Base-by-base conservation (phyloP, 1,284 basidiomycete genomes). In the Grifola frondosa region DNA sequence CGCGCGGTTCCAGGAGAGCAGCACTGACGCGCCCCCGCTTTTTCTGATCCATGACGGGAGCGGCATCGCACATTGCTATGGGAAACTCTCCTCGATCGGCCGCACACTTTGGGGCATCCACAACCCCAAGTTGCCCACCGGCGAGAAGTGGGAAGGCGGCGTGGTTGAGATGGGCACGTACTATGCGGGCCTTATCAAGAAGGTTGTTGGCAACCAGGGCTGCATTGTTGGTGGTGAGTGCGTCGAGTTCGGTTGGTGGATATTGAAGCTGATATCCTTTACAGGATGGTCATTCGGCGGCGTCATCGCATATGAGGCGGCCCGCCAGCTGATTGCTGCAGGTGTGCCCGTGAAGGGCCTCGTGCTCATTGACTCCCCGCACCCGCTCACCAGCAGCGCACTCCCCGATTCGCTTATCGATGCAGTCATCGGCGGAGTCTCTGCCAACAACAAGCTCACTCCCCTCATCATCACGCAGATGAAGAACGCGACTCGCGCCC, bases 251-350 rank as follows among this genome's bases (percentile, higher is more conserved):
- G 3, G 32, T 13, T 4, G 4, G 11, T 37, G 24, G 17, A 42
- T 33, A 26, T 37, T 33, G 16, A 41, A 12, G 13, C 33, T 50
- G n/a, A 30, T 22, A 25, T 10, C 20, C 16, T 24, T 29, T 11
- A 6, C 46, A 84, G 84, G 85, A 0, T 88, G 86, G 84, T 88
- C 85, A 5, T 85, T 88, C 55, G 85, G 85, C 13, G 85, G 85
- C 4, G 75, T 86, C 9, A 75, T 79, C 1, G 81, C 85, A 0
- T 85, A 78, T 53, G 83, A 86, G 54, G 64, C 77, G 5, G 75
- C 80, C n/a, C 70, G 70, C 2, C 71, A 76, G 28, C 70, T 87
- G n/a, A 51, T 59, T 13, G 52, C 52, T 9, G 61, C 52, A 7
- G 78, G 75, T 2, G 52, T 73, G 10, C 45, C 49, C 2, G 76